Base-by-base conservation (phyloP, 2,329 filamentous ascomycete species). In the Neonectria coccinea region DNA sequence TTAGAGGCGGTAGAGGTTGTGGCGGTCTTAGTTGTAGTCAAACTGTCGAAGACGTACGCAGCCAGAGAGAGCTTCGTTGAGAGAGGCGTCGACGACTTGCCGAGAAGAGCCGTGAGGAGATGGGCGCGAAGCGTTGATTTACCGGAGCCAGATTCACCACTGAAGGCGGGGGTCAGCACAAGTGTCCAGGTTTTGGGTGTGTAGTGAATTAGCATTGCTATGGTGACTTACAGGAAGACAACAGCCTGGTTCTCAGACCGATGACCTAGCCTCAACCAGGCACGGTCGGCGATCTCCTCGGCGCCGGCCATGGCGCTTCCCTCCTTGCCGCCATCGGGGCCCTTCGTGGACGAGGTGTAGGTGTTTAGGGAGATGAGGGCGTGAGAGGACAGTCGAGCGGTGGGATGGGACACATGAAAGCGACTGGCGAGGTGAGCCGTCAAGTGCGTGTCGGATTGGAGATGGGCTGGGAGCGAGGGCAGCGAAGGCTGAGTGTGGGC, bases 1-100 rank as follows among this genome's bases (percentile, higher is more conserved):
- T 98, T 98, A 55, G 95, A 98, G 29, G 96, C 96, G 2, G 93
- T 97, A 1, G 94, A 94, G 0, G 95, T 98, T 1, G 95, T 98
- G 36, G 94, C 90, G 2, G 95, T 97, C 82, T 99, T 99, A 27
- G 96, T 99, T 1, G 96, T 98, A 5, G 96, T 99, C 64, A 99
- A 86, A 2, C 93, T 92, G 77, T 99, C 96, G 78, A 99, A 99
- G 65, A 98, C 89, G 78, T 97, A 99, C 47, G 95, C 91, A 22
- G 95, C 95, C 54, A 97, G 91, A 3, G 95, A 97, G 20, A 97
- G 86, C 79, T 97, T 99, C 70, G 91, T 93, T 2, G 95, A 98
- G 3, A 99, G 83, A 1, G 96, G 96, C 12, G 96, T 98, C 0
- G 93, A 94, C 2, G 94, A 96, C 78, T 94, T 97, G 74, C 91